Conservation (phyloP, 495 filamentous ascomycete genomes). For the Lepraria neglecta region DNA sequence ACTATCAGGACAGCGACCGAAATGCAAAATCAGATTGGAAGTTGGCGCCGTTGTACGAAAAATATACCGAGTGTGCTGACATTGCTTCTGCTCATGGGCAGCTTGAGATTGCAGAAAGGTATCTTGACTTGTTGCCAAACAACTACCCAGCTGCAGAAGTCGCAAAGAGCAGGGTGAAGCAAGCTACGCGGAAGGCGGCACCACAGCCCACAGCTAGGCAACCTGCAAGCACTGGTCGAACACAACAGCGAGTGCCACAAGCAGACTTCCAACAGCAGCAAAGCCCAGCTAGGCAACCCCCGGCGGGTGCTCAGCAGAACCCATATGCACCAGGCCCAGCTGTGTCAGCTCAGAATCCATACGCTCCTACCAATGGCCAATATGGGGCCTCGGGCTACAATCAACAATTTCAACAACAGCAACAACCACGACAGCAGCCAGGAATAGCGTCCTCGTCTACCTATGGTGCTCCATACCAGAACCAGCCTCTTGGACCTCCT, state of each 20-base stretch:
- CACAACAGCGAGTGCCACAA: constrained; percentile 26
- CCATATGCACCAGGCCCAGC: constrained; percentile 30
- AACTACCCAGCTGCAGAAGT: constrained; percentile 85
- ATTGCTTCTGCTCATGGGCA: constrained; percentile 88
- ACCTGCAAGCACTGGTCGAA: constrained; percentile 26
- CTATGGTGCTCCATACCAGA: constrained; percentile 38
- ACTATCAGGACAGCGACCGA: constrained; percentile 76
- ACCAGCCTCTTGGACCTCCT: constrained; percentile 47
- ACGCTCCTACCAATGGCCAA: constrained; percentile 39
- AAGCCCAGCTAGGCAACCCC: constrained; percentile 36
- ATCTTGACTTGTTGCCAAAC: constrained; percentile 78
- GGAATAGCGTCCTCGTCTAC: constrained; percentile 33
- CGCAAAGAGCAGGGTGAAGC: constrained; percentile 75
- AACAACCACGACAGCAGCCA: constrained; percentile 43
- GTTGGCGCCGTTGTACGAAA: constrained; percentile 79
- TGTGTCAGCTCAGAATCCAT: constrained; percentile 49
- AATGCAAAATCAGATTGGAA: constrained; percentile 74
- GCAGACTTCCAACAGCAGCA: constrained; percentile 27
- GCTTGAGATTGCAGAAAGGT: constrained; percentile 78
- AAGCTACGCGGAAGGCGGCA: constrained; percentile 68
- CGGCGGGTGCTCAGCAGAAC: constrained; percentile 31
- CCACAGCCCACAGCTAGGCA: constrained; percentile 37
- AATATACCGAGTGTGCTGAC: constrained; percentile 95
- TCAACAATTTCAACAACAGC: constrained; percentile 44
- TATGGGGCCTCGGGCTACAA: constrained; percentile 34